Evolutionary conservation across 441 rosid genomes (phyloP), one percentile per base, ranked within the genome.

Genomic region (Gossypium aridum): DNA sequence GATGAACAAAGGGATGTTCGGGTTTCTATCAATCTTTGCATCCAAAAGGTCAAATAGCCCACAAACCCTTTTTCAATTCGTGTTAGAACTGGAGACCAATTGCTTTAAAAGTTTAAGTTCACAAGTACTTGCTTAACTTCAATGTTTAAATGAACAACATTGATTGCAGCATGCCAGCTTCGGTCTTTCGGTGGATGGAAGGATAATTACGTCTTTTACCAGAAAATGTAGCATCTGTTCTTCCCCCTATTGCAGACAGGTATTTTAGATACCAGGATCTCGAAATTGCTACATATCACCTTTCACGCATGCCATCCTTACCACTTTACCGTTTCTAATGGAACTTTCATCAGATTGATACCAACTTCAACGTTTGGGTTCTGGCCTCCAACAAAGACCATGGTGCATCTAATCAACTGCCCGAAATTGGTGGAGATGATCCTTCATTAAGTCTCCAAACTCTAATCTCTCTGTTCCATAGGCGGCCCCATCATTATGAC

Each of bases 151-250:
- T 43, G n/a, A 64, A 64, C 26, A 17, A 17, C 10, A 22, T 47
- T 68, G 22, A 4, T 13, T 47, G 14, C 80, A 93, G 96, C 98
- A 90, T 80, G 98, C 97, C 8, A 83, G 96, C 84, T 92, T 92
- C 66, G 98, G 98, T 0, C 85, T 90, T 65, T 92, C 97, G 0
- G 86, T 94, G 66, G 91, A 89, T 68, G 98, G 98, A 81, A 94
- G 84, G 82, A 85, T 92, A 79, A 6, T 74, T 7, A 84, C 96
- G 3, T 80, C 86, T 74, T 86, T 94, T 64, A 69, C 88, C 54
- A 79, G 92, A 76, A 90, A 82, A 76, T 92, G 98, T 75, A 76
- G 87, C 80, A 85, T 64, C 76, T 94, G 97, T 78, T 90, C 81
- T 25, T 79, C 93, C 13, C 85, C 91, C 7, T 94, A 88, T 63